Percentiles rank a stretch among this genome's conserved stretches.
phyloP scores from a whole-genome alignment of 768 basidiomycete genomes.

The Pleurotus salmoneostramineus region DNA sequence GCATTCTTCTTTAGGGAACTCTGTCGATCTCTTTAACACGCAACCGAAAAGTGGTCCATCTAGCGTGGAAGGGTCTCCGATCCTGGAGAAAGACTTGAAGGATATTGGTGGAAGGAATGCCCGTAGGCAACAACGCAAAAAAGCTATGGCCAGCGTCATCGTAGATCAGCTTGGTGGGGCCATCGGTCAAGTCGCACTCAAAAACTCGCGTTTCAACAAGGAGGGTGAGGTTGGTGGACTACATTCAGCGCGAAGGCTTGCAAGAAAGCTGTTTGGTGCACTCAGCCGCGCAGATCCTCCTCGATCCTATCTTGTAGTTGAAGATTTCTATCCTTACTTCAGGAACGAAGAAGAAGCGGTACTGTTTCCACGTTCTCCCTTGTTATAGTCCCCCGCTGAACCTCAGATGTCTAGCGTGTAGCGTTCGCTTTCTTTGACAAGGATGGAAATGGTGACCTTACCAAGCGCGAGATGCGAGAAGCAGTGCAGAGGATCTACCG shows the following conservation, averaged over 20 bases:
- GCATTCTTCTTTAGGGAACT: constrained; percentile 32
- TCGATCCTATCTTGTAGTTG: constrained; percentile 59
- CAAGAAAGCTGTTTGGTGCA: constrained; percentile 62
- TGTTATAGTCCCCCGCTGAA: constrained; percentile 7
- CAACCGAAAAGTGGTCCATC: constrained; percentile 12
- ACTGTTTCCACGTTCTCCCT: constrained; percentile 15
- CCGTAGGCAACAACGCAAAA: constrained; percentile 38
- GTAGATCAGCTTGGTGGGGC: constrained; percentile 69
- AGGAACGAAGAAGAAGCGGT: constrained; percentile 68
- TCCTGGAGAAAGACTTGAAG: constrained; percentile 15
- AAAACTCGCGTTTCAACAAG: constrained; percentile 58
- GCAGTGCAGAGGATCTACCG: constrained; percentile 78
- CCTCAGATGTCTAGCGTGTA: constrained; percentile 39
- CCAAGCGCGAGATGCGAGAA: constrained; percentile 76
- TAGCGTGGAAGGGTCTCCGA: constrained; percentile 11
- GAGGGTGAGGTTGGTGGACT: constrained; percentile 51
- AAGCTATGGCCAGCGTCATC: constrained; percentile 59
- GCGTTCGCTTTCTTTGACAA: constrained; percentile 74
- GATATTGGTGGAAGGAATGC: constrained; percentile 19
- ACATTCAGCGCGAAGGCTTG: constrained; percentile 62
- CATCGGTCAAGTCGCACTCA: constrained; percentile 68
- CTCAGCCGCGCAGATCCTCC: constrained; percentile 58
- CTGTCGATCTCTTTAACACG: constrained; percentile 26
- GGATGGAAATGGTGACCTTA: constrained; percentile 81
- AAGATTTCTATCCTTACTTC: constrained; percentile 81